A percentile compares a stretch with the other conserved stretches of the same genome.
Evolutionary conservation across 164 flowering plant species (phyloP).

Genomic region (Magnolia officinalis): DNA sequence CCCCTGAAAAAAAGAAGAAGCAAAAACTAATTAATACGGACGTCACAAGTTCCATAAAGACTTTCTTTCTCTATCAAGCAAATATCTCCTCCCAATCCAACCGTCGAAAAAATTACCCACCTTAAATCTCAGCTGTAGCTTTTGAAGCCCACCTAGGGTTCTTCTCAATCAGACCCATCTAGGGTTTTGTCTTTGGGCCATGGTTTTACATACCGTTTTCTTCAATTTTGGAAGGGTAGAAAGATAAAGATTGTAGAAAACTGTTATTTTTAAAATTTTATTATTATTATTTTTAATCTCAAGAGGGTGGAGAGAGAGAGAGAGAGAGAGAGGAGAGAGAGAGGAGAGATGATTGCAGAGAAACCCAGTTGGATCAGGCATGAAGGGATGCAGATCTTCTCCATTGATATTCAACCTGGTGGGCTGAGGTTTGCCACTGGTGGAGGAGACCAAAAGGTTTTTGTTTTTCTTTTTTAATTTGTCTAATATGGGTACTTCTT

Average conservation of each 20-base stretch:
- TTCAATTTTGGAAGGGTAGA: not conserved
- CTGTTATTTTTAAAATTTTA: not conserved
- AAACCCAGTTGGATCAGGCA: constrained; percentile 84
- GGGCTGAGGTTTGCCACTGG: constrained; percentile 93
- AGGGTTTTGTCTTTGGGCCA: not conserved
- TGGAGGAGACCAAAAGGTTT: constrained; percentile 97
- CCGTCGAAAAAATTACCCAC: not conserved
- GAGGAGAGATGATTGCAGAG: constrained; percentile 33
- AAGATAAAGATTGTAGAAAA: not conserved
- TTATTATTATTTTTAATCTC: not conserved
- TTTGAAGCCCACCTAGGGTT: constrained; percentile 3
- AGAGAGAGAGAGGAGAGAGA: not conserved
- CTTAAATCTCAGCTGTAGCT: not conserved
- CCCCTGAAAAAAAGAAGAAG: too few species aligned
- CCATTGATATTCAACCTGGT: constrained; percentile 91
- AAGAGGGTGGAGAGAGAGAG: not conserved
- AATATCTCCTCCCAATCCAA: not conserved
- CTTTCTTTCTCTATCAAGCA: not conserved
- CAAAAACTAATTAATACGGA: too few species aligned
- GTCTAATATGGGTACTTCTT: constrained; percentile 9
- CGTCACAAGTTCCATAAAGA: too few species aligned
- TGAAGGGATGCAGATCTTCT: constrained; percentile 90
- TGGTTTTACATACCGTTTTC: not conserved
- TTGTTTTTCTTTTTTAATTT: not conserved
- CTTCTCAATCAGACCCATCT: not conserved